Base-by-base conservation (phyloP, 495 filamentous ascomycete species). In the Penicillium bialowiezense region DNA sequence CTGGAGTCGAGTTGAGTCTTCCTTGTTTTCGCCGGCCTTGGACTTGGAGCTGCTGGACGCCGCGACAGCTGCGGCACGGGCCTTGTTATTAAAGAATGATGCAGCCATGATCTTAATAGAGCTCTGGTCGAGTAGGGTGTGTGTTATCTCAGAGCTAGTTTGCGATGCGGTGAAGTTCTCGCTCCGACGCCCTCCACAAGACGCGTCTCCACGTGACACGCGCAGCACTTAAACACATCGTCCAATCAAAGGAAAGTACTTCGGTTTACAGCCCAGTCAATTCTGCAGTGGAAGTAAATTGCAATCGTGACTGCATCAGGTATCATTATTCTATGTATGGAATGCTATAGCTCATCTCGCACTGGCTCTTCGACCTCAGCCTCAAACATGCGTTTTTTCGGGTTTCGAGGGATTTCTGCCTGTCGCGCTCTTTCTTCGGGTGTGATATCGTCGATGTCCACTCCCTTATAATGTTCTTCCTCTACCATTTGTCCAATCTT, bases 61-160 rank as follows among this genome's bases (percentile, higher is more conserved):
- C 5, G 84, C 83, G 19, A 81, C 88, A 1, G 88, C 89, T 7
- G 87, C 90, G 69, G 89, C 89, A 20, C 91, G 88, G 34, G 91
- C 93, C 71, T 91, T 96, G 55, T 96, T 80, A 65, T 93, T 90
- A 69, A 99, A 99, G 72, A 97, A 99, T 63, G 76, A 91, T 23
- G 89, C 81, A 56, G 72, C 68, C 72, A 65, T 65, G 2, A 21
- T 48, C 12, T 14, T 19, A 7, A 15, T 10, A 82, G 88, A 87
- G 24, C 15, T 31, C 18, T 31, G 38, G 10, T 23, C 18, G 19
- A 44, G 15, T 7, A 49, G 10, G 12, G 26, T 14, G 20, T 28
- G 18, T 40, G 38, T 39, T 29, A 19, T 49, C 17, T 40, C 31
- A 21, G 26, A 32, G 35, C 41, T 33, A 21, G 6, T 32, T 18